phyloP scores from a whole-genome alignment of 768 basidiomycete genomes.

The Lyophyllum atratum region DNA sequence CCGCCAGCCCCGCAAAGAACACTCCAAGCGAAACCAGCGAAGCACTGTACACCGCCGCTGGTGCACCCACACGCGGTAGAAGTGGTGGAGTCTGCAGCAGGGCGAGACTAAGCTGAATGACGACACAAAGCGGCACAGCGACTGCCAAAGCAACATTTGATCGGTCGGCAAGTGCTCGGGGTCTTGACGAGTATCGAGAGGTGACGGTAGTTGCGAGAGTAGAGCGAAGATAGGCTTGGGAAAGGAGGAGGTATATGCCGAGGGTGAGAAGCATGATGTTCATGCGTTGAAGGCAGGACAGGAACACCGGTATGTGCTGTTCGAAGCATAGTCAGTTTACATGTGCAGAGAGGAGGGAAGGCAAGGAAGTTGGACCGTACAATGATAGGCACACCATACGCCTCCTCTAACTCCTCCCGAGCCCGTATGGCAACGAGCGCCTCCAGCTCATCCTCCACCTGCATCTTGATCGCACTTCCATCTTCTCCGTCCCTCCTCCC shows the following conservation, averaged over 20 bases:
- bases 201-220: slow-evolving; percentile 28
- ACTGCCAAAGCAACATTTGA: slow-evolving; percentile 39
- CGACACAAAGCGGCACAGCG: slow-evolving; percentile 43
- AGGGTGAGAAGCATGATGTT: slow-evolving; percentile 73
- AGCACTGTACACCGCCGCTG: slow-evolving; percentile 72
- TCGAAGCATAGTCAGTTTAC: neutral
- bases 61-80: slow-evolving; percentile 74
- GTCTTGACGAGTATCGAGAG: slow-evolving; percentile 3
- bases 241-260: slow-evolving; percentile 63
- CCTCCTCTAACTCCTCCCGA: slow-evolving; percentile 75
- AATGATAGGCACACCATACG: slow-evolving; percentile 80
- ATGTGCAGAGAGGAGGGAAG: neutral
- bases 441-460: slow-evolving; percentile 69
- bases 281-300: slow-evolving; percentile 75
- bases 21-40: slow-evolving; percentile 65
- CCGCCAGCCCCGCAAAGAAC: slow-evolving; percentile 72
- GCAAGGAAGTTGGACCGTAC: slow-evolving; percentile 42
- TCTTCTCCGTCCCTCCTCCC: neutral
- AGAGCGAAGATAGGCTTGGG: slow-evolving; percentile 62
- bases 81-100: slow-evolving; percentile 68
- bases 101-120: slow-evolving; percentile 55
- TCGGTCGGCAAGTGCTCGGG: neutral
- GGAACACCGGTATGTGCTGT: slow-evolving; percentile 77
- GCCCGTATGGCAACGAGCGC: slow-evolving; percentile 61
- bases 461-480: slow-evolving; percentile 27